Evolutionary conservation across 2,329 filamentous ascomycete genomes (phyloP), one percentile per base, ranked within the genome.

Genomic region (Aspergillus pseudoglaucus): DNA sequence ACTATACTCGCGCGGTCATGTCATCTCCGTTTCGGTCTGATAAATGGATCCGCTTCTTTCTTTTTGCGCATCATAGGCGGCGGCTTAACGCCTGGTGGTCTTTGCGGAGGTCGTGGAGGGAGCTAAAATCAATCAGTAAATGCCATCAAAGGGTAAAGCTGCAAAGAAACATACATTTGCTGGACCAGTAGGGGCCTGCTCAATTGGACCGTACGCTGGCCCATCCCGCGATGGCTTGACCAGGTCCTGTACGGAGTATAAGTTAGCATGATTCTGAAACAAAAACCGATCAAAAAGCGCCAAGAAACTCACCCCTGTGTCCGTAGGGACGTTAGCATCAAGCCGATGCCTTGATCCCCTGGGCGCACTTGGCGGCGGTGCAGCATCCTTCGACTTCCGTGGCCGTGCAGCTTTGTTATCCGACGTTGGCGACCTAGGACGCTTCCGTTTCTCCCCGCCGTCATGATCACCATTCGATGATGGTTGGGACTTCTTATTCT

Each of bases 41-140:
- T 71, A 49, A 72, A 72, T 3, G 67, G 67, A 47, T 71, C 68
- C 17, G 50, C 60, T 18, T 65, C 61, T 51, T 70, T 71, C 56
- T 67, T 71, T 43, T 63, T 68, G 42, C 68, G 66, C 45, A 65
- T 59, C 17, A 58, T 60, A 18, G 62, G 59, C 20, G 63, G 67
- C 30, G 62, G 60, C 38, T 48, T 50, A 27, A 56, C 55, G 45
- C 53, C 55, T 10, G 52, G 53, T 38, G 52, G 50, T 47, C 53
- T 48, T 30, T 45, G 46, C 18, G 41, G 44, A 27, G 43, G 50
- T 10, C 47, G 51, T 41, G 51, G 52, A 30, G 56, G 38, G 42
- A 35, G 18, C 61, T 63, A 53, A 15, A 33, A 35, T 46, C 41
- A 44, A 37, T 60, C 23, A 59, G 52, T 38, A 45, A 45, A 46